phyloP scores from a whole-genome alignment of 1,139 yeast genomes.

The Blastobotrys aristatus region DNA sequence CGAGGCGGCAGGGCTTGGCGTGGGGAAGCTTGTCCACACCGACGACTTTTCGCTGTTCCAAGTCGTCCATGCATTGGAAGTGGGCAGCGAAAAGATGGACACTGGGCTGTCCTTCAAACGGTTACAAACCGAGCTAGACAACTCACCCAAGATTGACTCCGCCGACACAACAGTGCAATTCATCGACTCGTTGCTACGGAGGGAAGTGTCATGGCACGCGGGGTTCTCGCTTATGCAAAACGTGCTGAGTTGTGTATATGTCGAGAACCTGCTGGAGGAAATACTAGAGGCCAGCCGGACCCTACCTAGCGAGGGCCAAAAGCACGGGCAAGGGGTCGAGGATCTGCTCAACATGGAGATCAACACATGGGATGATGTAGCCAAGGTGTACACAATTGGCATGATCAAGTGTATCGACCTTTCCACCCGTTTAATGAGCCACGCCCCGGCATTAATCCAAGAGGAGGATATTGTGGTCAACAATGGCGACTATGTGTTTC shows the following conservation, averaged over 20 bases:
- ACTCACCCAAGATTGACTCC: constrained; percentile 23
- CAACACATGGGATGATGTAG: constrained; percentile 24
- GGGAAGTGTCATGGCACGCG: constrained; percentile 37
- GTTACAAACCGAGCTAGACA: constrained; percentile 25
- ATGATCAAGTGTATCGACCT: constrained; percentile 26
- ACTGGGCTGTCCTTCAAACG: constrained; percentile 34
- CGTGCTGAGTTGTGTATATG: constrained; percentile 33
- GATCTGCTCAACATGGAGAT: constrained; percentile 15
- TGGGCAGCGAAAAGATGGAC: constrained; percentile 38
- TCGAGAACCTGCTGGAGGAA: constrained; percentile 30
- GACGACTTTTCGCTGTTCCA: constrained; percentile 30
- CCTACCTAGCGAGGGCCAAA: background rate
- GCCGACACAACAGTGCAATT: constrained; percentile 25
- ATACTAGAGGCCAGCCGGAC: constrained; percentile 14
- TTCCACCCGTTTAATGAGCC: constrained; percentile 19
- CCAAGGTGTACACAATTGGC: constrained; percentile 26
- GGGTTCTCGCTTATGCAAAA: constrained; percentile 37
- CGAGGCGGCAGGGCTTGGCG: constrained; percentile 20
- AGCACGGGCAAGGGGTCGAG: constrained; percentile 11
- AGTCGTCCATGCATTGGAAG: constrained; percentile 38
- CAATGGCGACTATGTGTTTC: constrained; percentile 22
- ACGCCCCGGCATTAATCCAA: constrained; percentile 22
- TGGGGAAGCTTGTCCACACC: constrained; percentile 30
- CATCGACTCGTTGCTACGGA: constrained; percentile 30
- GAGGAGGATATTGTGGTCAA: constrained; percentile 33